These are phyloP conservation scores for Areca catechu DNA, from an alignment of 176 grass and related monocot species.

Conservation along the genomic window DNA sequence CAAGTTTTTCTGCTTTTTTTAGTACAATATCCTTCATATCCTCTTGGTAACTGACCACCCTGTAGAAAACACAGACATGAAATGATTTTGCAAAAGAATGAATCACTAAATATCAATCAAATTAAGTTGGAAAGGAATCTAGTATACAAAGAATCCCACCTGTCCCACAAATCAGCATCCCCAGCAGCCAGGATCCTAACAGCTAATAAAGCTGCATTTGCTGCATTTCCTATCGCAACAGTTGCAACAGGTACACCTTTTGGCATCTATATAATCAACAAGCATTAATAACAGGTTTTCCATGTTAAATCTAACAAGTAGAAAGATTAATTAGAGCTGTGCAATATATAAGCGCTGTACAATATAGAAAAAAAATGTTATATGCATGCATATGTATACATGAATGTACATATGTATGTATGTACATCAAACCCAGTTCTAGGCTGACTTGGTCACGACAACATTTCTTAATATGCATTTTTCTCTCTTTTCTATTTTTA, in stretches of 20 bases:
- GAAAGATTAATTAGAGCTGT: too few relatives aligned
- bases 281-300: too few relatives aligned
- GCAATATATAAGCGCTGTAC: too few relatives aligned
- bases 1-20: slow-evolving; percentile 62
- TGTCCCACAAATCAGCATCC: slow-evolving; percentile 59
- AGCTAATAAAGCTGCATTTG: slow-evolving; percentile 81
- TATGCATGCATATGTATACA: too few relatives aligned
- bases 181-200: slow-evolving; percentile 44
- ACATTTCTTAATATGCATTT: too few relatives aligned
- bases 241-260: slow-evolving; percentile 84
- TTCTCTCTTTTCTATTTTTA: too few relatives aligned
- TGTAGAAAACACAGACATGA: slow-evolving; percentile 9
- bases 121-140: slow-evolving; percentile 1
- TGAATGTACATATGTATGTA: too few relatives aligned
- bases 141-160: slow-evolving; percentile 28
- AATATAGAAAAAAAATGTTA: too few relatives aligned
- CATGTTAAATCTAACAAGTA: too few relatives aligned
- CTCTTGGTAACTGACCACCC: slow-evolving; percentile 45
- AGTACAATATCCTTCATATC: slow-evolving; percentile 52
- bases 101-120: not conserved
- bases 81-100: too few relatives aligned
- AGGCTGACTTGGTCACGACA: too few relatives aligned
- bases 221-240: slow-evolving; percentile 64
- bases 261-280: slow-evolving; percentile 49
- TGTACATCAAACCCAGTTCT: too few relatives aligned